Conservation (phyloP, 2,329 filamentous ascomycete species). For the Xylogone sp. region DNA sequence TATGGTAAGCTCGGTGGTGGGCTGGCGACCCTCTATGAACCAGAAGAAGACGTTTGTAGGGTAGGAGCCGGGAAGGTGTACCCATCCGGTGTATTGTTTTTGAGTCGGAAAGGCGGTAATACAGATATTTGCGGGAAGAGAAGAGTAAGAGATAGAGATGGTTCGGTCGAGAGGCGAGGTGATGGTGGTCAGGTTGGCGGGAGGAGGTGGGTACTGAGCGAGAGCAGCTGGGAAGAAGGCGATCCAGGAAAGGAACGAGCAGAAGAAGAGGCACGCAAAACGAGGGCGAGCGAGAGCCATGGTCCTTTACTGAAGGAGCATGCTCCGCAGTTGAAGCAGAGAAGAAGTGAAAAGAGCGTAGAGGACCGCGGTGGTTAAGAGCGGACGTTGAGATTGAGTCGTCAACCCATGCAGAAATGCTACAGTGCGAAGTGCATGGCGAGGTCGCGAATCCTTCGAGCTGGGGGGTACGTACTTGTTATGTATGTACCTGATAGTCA, state of each 20-base stretch:
- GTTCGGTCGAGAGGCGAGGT: constrained; percentile 58
- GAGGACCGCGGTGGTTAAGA: background rate
- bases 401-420: background rate
- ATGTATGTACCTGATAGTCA: too few species aligned
- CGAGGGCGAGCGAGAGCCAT: constrained; percentile 17
- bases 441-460: too few species aligned
- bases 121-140: constrained; percentile 56
- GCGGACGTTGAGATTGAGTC: background rate
- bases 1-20: constrained; percentile 50
- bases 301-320: constrained; percentile 20
- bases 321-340: constrained; percentile 12
- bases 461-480: too few species aligned
- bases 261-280: constrained; percentile 1
- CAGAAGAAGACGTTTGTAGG: constrained; percentile 47
- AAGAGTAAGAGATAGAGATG: constrained; percentile 66
- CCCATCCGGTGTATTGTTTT: constrained; percentile 69
- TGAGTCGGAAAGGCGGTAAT: constrained; percentile 61
- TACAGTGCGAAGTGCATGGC: background rate
- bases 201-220: constrained; percentile 32
- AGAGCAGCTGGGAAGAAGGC: constrained; percentile 11
- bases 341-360: background rate
- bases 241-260: constrained; percentile 16
- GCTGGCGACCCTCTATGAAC: constrained; percentile 41
- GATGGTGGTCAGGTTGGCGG: constrained; percentile 48
- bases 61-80: constrained; percentile 54